These are phyloP conservation scores for sorghum (Sorghum bicolor) DNA, from an alignment of 176 grass and related monocot genomes.

Conservation along the genomic window Sorghum_bicolor_NCBIv3 NC_012870.2:27181001-27181500, in stretches of 20 bases:
- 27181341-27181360: neutral
- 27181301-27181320: neutral
- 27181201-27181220: neutral
- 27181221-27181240: neutral
- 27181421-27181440: neutral
- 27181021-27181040: neutral
- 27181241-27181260: neutral
- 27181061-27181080: neutral
- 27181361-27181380: neutral
- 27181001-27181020: neutral
- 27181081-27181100: neutral
- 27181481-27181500: neutral
- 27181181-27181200: neutral
- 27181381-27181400: neutral
- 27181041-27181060: neutral
- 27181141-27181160: neutral
- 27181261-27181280: neutral
- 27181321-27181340: neutral
- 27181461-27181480: neutral
- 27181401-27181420: slow-evolving; percentile 7
- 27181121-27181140: neutral
- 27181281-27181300: neutral
- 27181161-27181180: neutral
- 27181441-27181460: neutral
- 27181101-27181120: neutral